Conservation (phyloP, 73 alveolate genomes). For the Vitrella brassicaformis region DNA sequence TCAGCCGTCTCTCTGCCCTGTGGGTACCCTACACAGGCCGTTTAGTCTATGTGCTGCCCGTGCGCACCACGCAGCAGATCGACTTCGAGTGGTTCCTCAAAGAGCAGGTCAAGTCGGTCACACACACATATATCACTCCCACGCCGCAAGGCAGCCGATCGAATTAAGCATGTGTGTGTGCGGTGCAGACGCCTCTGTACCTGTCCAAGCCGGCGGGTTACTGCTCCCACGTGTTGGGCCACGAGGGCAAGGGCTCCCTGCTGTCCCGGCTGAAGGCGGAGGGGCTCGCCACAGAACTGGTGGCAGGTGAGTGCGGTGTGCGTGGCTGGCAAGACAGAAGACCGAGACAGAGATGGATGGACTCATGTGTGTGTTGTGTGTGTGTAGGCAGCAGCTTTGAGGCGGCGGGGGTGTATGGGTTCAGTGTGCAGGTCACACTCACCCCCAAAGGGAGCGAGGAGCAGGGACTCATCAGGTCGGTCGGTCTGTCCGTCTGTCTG, state of each 20-base stretch:
- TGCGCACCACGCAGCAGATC: neutral
- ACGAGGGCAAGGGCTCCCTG: constrained; percentile 74
- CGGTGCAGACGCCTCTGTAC: no score
- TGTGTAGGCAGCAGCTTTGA: neutral
- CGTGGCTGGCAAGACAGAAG: neutral
- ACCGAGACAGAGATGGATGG: neutral
- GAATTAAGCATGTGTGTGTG: neutral
- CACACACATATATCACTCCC: no score
- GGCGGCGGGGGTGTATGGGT: constrained; percentile 9
- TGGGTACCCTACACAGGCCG: neutral
- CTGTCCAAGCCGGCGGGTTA: no score
- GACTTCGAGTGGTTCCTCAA: neutral
- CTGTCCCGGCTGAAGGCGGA: constrained; percentile 52
- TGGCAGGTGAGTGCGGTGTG: neutral
- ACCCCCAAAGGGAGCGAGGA: constrained; percentile 54
- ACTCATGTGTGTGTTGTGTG: neutral
- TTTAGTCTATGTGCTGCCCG: neutral
- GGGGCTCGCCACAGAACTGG: constrained; percentile 41
- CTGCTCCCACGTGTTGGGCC: constrained; percentile 55
- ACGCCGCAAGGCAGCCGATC: no score
- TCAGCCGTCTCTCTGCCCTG: no score
- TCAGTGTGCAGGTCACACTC: constrained; percentile 43
- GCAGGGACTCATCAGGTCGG: constrained; percentile 45
- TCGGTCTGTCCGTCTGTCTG: no score
- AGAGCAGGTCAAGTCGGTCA: no score